phyloP scores from a whole-genome alignment of 768 basidiomycete species.

The Paxillus involutus region DNA sequence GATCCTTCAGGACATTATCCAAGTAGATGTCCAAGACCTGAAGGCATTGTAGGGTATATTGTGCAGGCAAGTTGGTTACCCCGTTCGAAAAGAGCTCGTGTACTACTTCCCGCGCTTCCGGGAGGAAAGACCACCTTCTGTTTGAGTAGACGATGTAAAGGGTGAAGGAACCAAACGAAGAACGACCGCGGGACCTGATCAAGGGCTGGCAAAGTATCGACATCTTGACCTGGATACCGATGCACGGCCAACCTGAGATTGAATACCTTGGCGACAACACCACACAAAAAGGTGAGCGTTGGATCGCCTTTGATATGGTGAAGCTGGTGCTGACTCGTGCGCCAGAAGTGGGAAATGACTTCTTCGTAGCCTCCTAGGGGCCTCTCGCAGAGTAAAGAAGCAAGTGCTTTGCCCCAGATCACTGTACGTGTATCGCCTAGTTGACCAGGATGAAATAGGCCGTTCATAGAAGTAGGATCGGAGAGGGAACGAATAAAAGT shows the following conservation, averaged over 20 bases:
- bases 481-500: conserved; percentile 5
- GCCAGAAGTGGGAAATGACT: too few species aligned
- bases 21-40: neutral
- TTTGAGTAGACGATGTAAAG: neutral
- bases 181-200: neutral
- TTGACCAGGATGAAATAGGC: neutral
- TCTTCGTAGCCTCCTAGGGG: too few species aligned
- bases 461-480: neutral
- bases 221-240: neutral
- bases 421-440: conserved; percentile 1
- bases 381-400: neutral
- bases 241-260: neutral
- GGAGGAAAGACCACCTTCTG: neutral
- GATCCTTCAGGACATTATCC: neutral
- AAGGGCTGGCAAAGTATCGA: neutral
- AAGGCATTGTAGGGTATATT: neutral
- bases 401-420: conserved; percentile 6
- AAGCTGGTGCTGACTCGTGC: too few species aligned
- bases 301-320: neutral
- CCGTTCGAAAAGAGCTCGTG: neutral
- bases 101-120: neutral
- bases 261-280: neutral
- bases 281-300: conserved; percentile 3
- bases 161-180: neutral
- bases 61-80: neutral